phyloP scores from a whole-genome alignment of 148 eudicot genomes.

The Spergularia marina region DNA sequence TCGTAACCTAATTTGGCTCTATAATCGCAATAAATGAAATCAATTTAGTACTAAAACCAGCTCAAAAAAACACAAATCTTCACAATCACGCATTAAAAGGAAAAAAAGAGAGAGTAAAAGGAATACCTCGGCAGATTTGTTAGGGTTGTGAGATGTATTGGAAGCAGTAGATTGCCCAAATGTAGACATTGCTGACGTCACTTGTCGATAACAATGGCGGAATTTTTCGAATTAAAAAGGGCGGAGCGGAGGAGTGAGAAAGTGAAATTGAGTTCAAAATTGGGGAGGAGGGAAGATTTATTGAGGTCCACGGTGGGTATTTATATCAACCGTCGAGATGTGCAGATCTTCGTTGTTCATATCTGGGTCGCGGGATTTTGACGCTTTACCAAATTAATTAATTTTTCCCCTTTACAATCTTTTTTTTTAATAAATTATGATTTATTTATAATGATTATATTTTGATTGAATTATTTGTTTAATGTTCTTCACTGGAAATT shows the following conservation, averaged over 20 bases:
- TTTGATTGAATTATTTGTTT: too few relatives aligned
- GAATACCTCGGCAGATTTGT: conserved; percentile 32
- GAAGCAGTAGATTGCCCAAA: conserved; percentile 27
- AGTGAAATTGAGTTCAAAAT: background rate
- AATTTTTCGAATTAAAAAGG: too few relatives aligned
- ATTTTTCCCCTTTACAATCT: background rate
- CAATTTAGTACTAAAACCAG: background rate
- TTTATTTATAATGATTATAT: too few relatives aligned
- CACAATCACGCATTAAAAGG: background rate
- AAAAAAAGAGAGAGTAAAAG: too few relatives aligned
- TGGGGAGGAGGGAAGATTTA: background rate
- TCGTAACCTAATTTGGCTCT: too few relatives aligned
- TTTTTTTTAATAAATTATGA: too few relatives aligned
- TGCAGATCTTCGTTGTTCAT: background rate
- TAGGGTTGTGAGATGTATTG: conserved; percentile 31
- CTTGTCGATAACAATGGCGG: background rate
- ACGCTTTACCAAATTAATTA: background rate
- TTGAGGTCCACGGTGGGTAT: background rate
- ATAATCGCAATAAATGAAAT: too few relatives aligned
- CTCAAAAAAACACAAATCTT: background rate
- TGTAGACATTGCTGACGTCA: conserved; percentile 24
- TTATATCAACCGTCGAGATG: background rate
- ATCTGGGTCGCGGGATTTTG: conserved; percentile 10
- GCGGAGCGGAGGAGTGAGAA: too few relatives aligned
- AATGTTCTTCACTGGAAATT: too few relatives aligned